These are phyloP conservation scores for Elymus sibiricus DNA, from an alignment of 176 grass and related monocot genomes.

Conservation along the genomic window DNA sequence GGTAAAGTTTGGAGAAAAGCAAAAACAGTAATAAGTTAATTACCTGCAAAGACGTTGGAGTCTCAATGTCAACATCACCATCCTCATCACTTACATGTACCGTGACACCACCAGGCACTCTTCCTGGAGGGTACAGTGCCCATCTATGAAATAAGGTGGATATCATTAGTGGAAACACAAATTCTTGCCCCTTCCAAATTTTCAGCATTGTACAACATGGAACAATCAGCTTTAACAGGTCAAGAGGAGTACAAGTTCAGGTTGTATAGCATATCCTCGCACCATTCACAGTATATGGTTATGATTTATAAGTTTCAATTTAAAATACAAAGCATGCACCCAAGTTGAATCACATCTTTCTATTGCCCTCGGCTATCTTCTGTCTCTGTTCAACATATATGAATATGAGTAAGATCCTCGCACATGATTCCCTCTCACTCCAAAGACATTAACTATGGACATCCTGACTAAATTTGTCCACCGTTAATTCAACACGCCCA, in stretches of 20 bases:
- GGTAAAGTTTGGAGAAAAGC: background rate
- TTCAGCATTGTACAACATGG: background rate
- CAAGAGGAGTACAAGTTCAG: background rate
- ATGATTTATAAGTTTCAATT: background rate
- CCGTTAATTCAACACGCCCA: background rate
- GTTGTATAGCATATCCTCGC: background rate
- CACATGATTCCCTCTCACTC: background rate
- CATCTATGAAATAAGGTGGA: constrained; percentile 62
- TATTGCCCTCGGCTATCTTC: background rate
- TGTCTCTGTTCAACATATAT: background rate
- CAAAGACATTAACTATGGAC: background rate
- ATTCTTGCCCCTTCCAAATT: background rate
- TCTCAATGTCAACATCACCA: constrained; percentile 89
- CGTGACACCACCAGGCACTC: constrained; percentile 93
- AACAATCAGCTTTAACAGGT: background rate
- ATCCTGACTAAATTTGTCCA: background rate
- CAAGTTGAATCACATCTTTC: background rate
- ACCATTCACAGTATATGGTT: background rate
- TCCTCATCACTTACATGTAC: constrained; percentile 97
- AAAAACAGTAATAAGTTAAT: constrained; percentile 11
- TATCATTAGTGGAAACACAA: background rate
- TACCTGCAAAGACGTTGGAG: constrained; percentile 91
- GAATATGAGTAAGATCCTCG: background rate
- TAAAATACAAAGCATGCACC: background rate
- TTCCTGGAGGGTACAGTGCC: constrained; percentile 96